A percentile compares a stretch with the other conserved stretches of the same genome.
Conservation (phyloP, 257 asterid genomes). For the Lantana camara region DNA sequence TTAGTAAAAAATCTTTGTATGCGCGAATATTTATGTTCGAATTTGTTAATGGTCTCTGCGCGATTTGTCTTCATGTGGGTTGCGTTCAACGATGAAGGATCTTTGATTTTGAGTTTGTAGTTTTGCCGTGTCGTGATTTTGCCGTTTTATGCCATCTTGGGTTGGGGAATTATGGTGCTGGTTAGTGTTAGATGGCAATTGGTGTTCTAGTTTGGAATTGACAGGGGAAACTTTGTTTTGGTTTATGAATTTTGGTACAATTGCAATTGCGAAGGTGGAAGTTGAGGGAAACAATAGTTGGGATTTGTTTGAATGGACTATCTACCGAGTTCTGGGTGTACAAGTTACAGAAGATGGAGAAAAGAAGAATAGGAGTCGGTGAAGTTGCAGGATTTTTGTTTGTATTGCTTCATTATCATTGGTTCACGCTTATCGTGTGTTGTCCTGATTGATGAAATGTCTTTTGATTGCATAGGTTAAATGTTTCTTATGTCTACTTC, state of each 20-base stretch:
- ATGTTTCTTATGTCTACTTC: background rate
- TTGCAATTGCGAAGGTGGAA: constrained; percentile 11
- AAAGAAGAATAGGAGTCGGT: background rate
- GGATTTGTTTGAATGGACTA: background rate
- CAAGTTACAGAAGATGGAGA: background rate
- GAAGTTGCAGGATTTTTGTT: background rate
- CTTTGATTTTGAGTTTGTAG: constrained; percentile 16
- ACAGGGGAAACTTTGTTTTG: background rate
- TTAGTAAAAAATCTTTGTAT: background rate
- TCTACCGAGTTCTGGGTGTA: background rate
- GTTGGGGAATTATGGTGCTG: background rate
- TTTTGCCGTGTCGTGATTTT: background rate
- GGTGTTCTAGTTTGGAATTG: constrained; percentile 6
- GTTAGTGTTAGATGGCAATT: constrained; percentile 11
- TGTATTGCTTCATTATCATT: background rate
- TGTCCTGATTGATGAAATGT: background rate
- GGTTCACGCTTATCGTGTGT: background rate
- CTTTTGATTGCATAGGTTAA: background rate
- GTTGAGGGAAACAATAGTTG: background rate
- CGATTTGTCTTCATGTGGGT: background rate
- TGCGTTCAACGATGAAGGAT: constrained; percentile 24
- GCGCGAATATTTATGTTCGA: background rate
- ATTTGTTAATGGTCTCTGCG: constrained; percentile 1
- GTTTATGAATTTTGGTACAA: constrained; percentile 7
- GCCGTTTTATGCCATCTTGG: constrained; percentile 11